Evolutionary conservation across 495 filamentous ascomycete species (phyloP).

Genomic region (Trichoderma virens): DNA sequence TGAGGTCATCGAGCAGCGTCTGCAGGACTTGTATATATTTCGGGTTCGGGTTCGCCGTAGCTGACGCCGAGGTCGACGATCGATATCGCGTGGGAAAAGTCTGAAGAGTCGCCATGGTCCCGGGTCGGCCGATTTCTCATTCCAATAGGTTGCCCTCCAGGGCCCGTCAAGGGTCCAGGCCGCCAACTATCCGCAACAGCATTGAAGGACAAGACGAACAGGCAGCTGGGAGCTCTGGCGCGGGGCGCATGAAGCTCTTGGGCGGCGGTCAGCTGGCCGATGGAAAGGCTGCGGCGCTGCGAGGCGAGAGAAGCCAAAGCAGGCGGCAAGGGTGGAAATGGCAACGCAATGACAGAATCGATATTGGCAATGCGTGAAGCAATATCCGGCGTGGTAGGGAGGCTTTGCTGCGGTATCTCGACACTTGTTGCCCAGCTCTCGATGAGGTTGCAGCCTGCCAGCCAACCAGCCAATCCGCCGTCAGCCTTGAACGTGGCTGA

Average conservation of each 20-base stretch:
- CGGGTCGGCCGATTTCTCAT: constrained; percentile 9
- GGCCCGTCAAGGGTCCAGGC: constrained; percentile 12
- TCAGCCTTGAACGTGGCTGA: constrained; percentile 7
- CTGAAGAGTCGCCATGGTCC: constrained; percentile 37
- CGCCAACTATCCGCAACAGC: neutral
- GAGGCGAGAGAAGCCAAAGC: neutral
- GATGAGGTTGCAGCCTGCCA: constrained; percentile 4
- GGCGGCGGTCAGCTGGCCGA: constrained; percentile 3
- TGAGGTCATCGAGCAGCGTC: constrained; percentile 42
- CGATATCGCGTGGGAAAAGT: constrained; percentile 46
- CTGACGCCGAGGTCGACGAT: constrained; percentile 54
- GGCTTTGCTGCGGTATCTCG: neutral
- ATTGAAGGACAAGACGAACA: constrained; percentile 1
- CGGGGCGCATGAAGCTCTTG: constrained; percentile 8
- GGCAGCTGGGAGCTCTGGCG: constrained; percentile 3
- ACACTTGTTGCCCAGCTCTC: neutral
- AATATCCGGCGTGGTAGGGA: neutral
- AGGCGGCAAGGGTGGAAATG: neutral
- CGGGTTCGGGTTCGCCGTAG: constrained; percentile 20
- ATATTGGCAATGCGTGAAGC: neutral
- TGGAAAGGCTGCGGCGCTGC: neutral
- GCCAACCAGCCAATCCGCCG: constrained; percentile 6
- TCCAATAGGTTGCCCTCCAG: constrained; percentile 9
- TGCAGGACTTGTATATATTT: constrained; percentile 49
- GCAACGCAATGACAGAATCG: neutral